phyloP scores from a whole-genome alignment of 495 filamentous ascomycete species.

The Hypoxylon rickii region DNA sequence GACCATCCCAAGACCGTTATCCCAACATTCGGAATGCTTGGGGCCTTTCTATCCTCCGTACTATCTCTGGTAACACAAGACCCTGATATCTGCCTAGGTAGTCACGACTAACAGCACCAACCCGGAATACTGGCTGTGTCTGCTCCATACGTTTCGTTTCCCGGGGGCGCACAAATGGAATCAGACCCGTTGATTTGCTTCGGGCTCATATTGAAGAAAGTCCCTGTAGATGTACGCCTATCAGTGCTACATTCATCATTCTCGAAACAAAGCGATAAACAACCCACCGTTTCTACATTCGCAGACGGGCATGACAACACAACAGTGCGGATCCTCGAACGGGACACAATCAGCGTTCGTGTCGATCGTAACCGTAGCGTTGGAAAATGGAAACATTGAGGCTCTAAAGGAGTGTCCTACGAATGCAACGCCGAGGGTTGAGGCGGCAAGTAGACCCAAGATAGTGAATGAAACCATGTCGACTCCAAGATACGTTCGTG shows the following conservation, averaged over 20 bases:
- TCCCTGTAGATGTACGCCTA: conserved; percentile 5
- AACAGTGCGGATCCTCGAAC: conserved; percentile 34
- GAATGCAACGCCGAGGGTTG: background rate
- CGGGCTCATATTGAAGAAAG: conserved; percentile 29
- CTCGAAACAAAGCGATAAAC: background rate
- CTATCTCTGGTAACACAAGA: too few species aligned
- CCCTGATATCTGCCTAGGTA: background rate
- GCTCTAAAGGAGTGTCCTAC: conserved; percentile 3
- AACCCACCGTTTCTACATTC: conserved; percentile 29
- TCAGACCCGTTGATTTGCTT: conserved; percentile 9
- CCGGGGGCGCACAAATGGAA: conserved; percentile 21
- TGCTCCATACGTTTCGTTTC: conserved; percentile 23
- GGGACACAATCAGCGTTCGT: conserved; percentile 20
- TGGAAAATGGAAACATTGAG: conserved; percentile 3
- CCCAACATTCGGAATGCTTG: too few species aligned
- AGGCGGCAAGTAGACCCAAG: conserved; percentile 11
- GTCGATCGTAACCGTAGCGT: conserved; percentile 3
- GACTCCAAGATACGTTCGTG: background rate
- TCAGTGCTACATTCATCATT: background rate
- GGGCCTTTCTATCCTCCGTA: too few species aligned
- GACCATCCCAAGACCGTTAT: too few species aligned
- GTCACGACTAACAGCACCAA: conserved; percentile 24
- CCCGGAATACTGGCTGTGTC: conserved; percentile 24
- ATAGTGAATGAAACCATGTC: conserved; percentile 19
- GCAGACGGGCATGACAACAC: conserved; percentile 26